Conservation (phyloP, 225 moss, liverwort and hornwort genomes). For the Rhytidiadelphus loreus region DNA sequence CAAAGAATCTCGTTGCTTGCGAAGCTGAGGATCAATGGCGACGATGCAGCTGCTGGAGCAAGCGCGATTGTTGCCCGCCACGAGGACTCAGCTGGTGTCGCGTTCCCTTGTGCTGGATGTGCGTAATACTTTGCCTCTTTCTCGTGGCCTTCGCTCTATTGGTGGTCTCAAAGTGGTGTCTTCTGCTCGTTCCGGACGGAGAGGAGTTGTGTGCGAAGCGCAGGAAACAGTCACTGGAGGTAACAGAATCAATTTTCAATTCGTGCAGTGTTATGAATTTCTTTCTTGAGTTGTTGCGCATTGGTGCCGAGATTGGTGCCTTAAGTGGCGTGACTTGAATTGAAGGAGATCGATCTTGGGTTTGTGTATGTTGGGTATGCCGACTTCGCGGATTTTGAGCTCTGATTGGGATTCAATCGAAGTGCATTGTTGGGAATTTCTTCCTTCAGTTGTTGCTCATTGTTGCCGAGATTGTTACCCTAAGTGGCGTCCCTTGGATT, state of each 20-base stretch:
- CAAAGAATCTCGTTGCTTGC: not conserved
- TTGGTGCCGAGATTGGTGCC: not conserved
- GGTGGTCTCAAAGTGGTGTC: not conserved
- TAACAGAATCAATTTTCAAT: not conserved
- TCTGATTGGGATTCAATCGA: not conserved
- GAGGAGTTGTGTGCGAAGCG: conserved; percentile 17
- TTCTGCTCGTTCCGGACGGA: not conserved
- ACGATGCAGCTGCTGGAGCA: conserved; percentile 10
- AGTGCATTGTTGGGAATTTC: not conserved
- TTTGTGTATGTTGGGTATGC: not conserved
- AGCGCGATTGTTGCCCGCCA: not conserved
- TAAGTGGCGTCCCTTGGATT: not conserved
- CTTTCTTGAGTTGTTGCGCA: not conserved
- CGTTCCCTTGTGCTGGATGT: not conserved
- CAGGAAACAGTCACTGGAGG: conserved; percentile 32
- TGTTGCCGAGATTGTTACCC: not conserved
- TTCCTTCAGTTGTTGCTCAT: not conserved
- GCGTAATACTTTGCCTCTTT: not conserved
- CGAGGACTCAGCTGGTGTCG: not conserved
- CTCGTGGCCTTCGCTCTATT: not conserved
- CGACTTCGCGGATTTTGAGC: not conserved
- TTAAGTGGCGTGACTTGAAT: not conserved
- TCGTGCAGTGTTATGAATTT: not conserved
- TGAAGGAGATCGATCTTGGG: not conserved
- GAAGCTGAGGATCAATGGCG: conserved; percentile 1